These are phyloP conservation scores for Monosporozyma aerobia DNA, from an alignment of 805 yeast species.

Conservation along the genomic window DNA sequence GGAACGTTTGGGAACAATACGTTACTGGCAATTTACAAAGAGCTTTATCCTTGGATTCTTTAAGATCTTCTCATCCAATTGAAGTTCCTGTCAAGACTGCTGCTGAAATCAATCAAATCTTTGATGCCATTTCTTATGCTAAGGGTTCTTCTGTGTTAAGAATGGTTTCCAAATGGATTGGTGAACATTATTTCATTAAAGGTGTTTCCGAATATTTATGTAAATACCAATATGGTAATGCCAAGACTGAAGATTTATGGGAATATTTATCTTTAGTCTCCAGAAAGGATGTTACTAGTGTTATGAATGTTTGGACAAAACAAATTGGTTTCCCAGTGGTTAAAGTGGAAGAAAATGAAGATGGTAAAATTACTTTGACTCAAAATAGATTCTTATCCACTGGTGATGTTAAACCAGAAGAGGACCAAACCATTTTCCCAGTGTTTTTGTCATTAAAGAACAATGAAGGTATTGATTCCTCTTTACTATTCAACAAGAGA, in stretches of 20 bases:
- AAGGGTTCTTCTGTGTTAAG: conserved; percentile 73
- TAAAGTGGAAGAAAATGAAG: conserved; percentile 37
- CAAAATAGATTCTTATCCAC: conserved; percentile 69
- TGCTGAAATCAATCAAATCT: conserved; percentile 70
- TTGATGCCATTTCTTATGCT: conserved; percentile 71
- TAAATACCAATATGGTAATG: conserved; percentile 56
- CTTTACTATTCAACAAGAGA: conserved; percentile 45
- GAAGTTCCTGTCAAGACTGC: conserved; percentile 76
- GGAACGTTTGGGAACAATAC: conserved; percentile 52
- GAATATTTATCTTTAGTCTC: conserved; percentile 51
- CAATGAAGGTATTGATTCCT: conserved; percentile 50
- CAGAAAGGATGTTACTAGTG: conserved; percentile 46
- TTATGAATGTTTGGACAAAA: conserved; percentile 66
- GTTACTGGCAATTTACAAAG: conserved; percentile 14
- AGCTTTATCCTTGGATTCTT: conserved; percentile 45
- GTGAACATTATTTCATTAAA: conserved; percentile 56
- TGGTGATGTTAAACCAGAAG: conserved; percentile 68
- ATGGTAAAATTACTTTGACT: conserved; percentile 42
- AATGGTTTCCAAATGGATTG: conserved; percentile 67
- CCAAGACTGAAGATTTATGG: conserved; percentile 70
- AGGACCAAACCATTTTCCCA: conserved; percentile 58
- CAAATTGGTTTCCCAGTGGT: conserved; percentile 68
- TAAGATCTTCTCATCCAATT: conserved; percentile 65
- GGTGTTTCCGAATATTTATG: conserved; percentile 68
- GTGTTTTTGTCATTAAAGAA: conserved; percentile 55